Evolutionary conservation across 2,329 filamentous ascomycete species (phyloP).

Genomic region (Cladosporium sp.): DNA sequence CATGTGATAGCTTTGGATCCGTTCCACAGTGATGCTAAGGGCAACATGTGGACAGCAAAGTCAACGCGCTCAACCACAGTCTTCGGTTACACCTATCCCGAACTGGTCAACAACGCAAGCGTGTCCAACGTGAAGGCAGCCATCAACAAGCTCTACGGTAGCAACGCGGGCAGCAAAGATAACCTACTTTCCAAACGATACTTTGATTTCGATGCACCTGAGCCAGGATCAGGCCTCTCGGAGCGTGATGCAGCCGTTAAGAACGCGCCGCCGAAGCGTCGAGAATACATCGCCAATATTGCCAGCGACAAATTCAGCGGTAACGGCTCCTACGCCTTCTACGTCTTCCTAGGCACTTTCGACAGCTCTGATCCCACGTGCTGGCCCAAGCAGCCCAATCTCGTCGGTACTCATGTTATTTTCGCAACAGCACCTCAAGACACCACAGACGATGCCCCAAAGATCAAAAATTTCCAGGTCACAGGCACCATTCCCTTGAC

Average conservation of each 20-base stretch:
- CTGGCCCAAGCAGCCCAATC: constrained; percentile 53
- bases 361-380: constrained; percentile 37
- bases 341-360: constrained; percentile 62
- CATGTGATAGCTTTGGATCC: constrained; percentile 52
- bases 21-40: constrained; percentile 57
- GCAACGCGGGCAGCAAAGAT: constrained; percentile 1
- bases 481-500: constrained; percentile 45
- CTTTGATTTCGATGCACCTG: constrained; percentile 1
- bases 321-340: constrained; percentile 59
- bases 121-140: constrained; percentile 43
- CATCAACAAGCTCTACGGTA: constrained; percentile 62
- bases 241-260: background rate
- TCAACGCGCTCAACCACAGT: constrained; percentile 54
- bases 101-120: constrained; percentile 47
- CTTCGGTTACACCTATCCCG: constrained; percentile 73
- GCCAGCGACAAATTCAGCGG: constrained; percentile 58
- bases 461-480: constrained; percentile 21
- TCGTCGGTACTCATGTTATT: constrained; percentile 58
- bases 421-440: constrained; percentile 32
- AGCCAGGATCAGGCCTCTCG: background rate
- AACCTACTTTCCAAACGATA: constrained; percentile 6
- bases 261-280: constrained; percentile 36
- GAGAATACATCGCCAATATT: constrained; percentile 67
- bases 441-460: constrained; percentile 8
- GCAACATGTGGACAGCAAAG: constrained; percentile 66